phyloP scores from a whole-genome alignment of 495 filamentous ascomycete species.

The Tricharina praecox region DNA sequence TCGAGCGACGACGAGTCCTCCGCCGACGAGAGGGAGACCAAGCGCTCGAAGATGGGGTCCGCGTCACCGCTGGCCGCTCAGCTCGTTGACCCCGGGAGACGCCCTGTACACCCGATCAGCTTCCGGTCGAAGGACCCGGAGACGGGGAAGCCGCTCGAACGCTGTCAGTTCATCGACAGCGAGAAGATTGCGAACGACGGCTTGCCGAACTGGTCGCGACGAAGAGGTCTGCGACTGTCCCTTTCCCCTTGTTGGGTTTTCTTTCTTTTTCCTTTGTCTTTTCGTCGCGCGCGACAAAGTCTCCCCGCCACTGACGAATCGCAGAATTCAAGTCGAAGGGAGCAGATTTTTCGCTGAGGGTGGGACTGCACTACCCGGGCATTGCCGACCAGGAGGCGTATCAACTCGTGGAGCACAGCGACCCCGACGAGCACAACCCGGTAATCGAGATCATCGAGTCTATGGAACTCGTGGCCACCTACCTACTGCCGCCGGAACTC shows the following conservation, averaged over 20 bases:
- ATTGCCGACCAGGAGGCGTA: constrained; percentile 38
- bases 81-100: constrained; percentile 4
- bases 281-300: no score
- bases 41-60: constrained; percentile 18
- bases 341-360: no score
- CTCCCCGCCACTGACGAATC: no score
- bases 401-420: constrained; percentile 56
- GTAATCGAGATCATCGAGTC: constrained; percentile 69
- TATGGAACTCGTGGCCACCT: constrained; percentile 51
- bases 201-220: constrained; percentile 14
- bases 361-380: constrained; percentile 16
- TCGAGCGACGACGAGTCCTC: constrained; percentile 12
- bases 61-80: constrained; percentile 4
- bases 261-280: no score
- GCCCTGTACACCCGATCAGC: constrained; percentile 21
- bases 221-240: constrained; percentile 41
- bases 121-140: constrained; percentile 16
- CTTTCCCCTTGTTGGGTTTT: not conserved
- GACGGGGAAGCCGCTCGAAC: constrained; percentile 3
- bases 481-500: constrained; percentile 55
- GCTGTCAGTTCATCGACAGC: constrained; percentile 19
- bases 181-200: constrained; percentile 21
- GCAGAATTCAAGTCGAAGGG: no score
- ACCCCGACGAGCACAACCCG: constrained; percentile 64
- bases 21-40: constrained; percentile 12